Percentiles rank a stretch among this genome's conserved stretches.
Evolutionary conservation across 176 grass and related monocot genomes (phyloP).

Genomic region (Bromus sterilis): DNA sequence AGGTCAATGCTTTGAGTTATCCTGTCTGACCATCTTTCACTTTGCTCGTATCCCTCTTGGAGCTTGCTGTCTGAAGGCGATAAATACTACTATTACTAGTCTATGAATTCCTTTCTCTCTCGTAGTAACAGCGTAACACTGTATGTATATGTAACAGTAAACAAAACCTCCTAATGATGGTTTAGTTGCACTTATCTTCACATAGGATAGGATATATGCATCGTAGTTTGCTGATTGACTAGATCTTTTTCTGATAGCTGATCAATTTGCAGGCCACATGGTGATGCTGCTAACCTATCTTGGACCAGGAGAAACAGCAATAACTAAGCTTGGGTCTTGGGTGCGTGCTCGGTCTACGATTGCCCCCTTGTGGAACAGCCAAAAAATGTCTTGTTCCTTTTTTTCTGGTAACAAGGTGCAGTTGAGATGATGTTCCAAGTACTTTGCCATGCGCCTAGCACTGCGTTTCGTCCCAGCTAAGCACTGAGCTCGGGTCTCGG

Average conservation of each 20-base stretch:
- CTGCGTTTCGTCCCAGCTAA: too few relatives aligned
- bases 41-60: neutral
- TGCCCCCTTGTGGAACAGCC: neutral
- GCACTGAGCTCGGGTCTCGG: too few relatives aligned
- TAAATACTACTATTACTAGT: conserved; percentile 3
- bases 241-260: neutral
- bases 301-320: conserved; percentile 48
- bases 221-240: neutral
- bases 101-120: neutral
- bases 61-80: neutral
- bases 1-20: neutral
- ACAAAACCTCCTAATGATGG: neutral
- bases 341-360: neutral
- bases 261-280: conserved; percentile 54
- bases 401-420: neutral
- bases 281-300: conserved; percentile 39
- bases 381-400: neutral
- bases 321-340: conserved; percentile 15
- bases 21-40: neutral
- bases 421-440: neutral
- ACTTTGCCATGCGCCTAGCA: neutral
- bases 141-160: neutral
- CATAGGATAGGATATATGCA: neutral
- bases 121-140: neutral
- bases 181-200: neutral